Evolutionary conservation across 768 basidiomycete genomes (phyloP).

Genomic region (Polyporus arcularius): DNA sequence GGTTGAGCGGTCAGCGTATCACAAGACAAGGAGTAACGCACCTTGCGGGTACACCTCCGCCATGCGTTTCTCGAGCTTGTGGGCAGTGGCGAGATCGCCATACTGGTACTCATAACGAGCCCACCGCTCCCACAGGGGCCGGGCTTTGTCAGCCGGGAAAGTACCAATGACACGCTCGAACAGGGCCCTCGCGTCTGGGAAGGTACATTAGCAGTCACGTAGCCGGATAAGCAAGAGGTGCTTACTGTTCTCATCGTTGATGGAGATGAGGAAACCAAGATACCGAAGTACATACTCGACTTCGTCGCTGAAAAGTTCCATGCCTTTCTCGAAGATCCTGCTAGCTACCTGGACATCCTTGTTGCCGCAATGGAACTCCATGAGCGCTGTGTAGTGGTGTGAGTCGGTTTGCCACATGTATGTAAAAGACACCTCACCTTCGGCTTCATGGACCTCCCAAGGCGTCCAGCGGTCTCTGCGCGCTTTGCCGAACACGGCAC

Average conservation of each 20-base stretch:
- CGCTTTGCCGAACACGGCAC: slow-evolving; percentile 79
- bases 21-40: slow-evolving; percentile 34
- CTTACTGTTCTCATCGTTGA: slow-evolving; percentile 96
- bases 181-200: slow-evolving; percentile 87
- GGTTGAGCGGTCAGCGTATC: neutral
- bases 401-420: neutral
- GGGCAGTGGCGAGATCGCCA: slow-evolving; percentile 85
- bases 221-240: slow-evolving; percentile 16
- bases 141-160: slow-evolving; percentile 76
- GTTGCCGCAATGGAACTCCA: slow-evolving; percentile 87
- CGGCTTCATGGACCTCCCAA: slow-evolving; percentile 94
- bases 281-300: slow-evolving; percentile 86
- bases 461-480: slow-evolving; percentile 73
- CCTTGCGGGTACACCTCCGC: slow-evolving; percentile 86
- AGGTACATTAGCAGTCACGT: slow-evolving; percentile 8
- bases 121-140: slow-evolving; percentile 95
- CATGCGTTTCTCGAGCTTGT: slow-evolving; percentile 88
- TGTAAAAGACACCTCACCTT: slow-evolving; percentile 53
- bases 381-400: slow-evolving; percentile 58
- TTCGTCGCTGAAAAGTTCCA: slow-evolving; percentile 81
- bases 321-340: slow-evolving; percentile 91
- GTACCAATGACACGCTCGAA: slow-evolving; percentile 87
- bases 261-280: slow-evolving; percentile 88
- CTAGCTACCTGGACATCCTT: slow-evolving; percentile 78
- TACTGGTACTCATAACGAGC: slow-evolving; percentile 93